These are phyloP conservation scores for peach (Prunus persica) DNA, from an alignment of 306 rosid genomes.

Conservation along the genomic window Prunus_persica_NCBIv2 NC_034014.1:28010001-28010500, in stretches of 20 bases:
- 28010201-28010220: not conserved
- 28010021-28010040: not conserved
- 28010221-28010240: not conserved
- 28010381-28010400: no score
- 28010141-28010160: slow-evolving; percentile 61
- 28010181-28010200: not conserved
- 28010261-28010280: not conserved
- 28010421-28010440: no score
- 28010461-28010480: no score
- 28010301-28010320: no score
- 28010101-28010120: slow-evolving; percentile 93
- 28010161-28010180: slow-evolving; percentile 33
- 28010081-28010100: slow-evolving; percentile 83
- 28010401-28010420: no score
- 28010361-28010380: no score
- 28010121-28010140: slow-evolving; percentile 92
- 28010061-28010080: slow-evolving; percentile 60
- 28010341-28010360: not conserved
- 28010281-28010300: no score
- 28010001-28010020: not conserved
- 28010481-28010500: no score
- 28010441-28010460: no score
- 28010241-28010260: not conserved
- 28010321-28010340: not conserved
- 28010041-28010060: slow-evolving; percentile 75